Evolutionary conservation across 306 rosid species (phyloP), one percentile per base, ranked within the genome.

Genomic region (Bauhinia variegata): DNA sequence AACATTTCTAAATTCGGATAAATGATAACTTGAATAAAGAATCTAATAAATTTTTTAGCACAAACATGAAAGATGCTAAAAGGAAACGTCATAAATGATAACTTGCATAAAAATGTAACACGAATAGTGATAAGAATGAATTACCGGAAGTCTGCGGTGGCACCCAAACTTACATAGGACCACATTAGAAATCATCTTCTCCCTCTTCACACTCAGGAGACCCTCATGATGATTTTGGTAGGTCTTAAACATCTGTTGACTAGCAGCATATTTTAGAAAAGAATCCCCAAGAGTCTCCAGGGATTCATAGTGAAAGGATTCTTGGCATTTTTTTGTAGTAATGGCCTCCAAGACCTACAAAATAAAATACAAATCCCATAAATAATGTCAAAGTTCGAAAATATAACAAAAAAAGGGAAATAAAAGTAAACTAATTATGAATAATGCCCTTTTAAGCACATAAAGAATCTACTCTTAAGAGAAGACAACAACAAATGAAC

Each of bases 201-300:
- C 78, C 73, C 82, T 92, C 79, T 84, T 89, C 32, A 70, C 19
- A 75, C 70, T 87, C 14, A 89, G 95, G 64, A 89, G 87, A 41
- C 96, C 98, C 75, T 92, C 96, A 5, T 86, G 93, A 54, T 82
- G 67, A 69, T 75, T 79, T 60, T 78, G 83, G 74, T 70, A 63
- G 48, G 68, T 60, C 14, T 71, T 70, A 31, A 87, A 92, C 37
- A 92, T 93, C 8, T 92, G 85, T 58, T 81, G 92, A 54, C 96
- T 56, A 9, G 79, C 71, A 23, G 89, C 96, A 70, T 87, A 92
- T 79, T 92, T 92, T 31, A 92, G 80, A 78, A 89, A 92, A 38
- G 98, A 92, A 81, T 92, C 98, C 49, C 98, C 98, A 44, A 89
- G 96, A 60, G 95, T 85, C 77, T 87, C 98, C 9, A 92, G 72